Base-by-base conservation (phyloP, 257 asterid species). In the Hygrophila difformis region DNA sequence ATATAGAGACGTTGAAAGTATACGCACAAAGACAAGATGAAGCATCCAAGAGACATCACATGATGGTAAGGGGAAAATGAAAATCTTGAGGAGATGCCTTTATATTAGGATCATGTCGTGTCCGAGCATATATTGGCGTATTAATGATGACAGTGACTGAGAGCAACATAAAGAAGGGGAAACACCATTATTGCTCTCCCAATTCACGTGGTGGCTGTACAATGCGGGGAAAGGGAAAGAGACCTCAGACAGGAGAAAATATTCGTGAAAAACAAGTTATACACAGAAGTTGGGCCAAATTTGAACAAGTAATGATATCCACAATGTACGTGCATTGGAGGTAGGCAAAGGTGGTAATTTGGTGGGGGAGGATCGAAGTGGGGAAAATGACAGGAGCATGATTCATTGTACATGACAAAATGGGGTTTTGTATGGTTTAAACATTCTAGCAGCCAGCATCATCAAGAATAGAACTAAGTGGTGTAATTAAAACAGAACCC, bases 171-270 rank as follows among this genome's bases (percentile, higher is more conserved):
- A 66, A n/a, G n/a, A 34, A 49, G 3, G 17, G 41, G 53, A 18
- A 35, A 18, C 55, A 44, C 35, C 38, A 62, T 68, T 53, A 62
- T 62, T 54, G 62, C 59, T 55, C 62, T 4, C 49, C 41, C 9
- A 22, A 21, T 49, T 68, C 75, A 68, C 70, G 67, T 54, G 75
- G 57, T 68, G 67, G 52, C 62, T 57, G 56, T 59, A 38, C 53
- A 57, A 49, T 3, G 7, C 31, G n/a, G 7, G 8, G 8, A 26
- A 26, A 44, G 51, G 8, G 6, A 57, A n/a, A 38, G 53, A 18
- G 40, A 12, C 39, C 44, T 24, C 16, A 9, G 17, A 45, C 38
- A 34, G 26, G 44, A 29, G 41, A 26, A 29, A 49, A 44, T 46
- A 40, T 2, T n/a, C n/a, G n/a, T n/a, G n/a, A n/a, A n/a, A n/a